phyloP scores from a whole-genome alignment of 345 rosid genomes.

The Gossypium stocksii region DNA sequence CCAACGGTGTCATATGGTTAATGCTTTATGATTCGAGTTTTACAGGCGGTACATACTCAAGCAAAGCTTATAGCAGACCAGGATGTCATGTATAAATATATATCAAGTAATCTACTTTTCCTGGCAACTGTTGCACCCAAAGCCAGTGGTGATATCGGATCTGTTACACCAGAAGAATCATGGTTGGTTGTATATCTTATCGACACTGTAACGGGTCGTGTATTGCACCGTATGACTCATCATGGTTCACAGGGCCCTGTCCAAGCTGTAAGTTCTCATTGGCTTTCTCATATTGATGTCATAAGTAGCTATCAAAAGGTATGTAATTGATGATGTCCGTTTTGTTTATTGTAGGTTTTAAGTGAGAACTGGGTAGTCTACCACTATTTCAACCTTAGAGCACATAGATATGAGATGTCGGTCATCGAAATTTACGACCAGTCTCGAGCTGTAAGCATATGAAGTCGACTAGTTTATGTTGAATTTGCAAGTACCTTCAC shows the following conservation, averaged over 20 bases:
- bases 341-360: conserved; percentile 56
- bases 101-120: conserved; percentile 82
- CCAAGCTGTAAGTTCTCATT: conserved; percentile 61
- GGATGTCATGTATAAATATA: conserved; percentile 85
- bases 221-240: conserved; percentile 86
- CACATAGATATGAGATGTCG: conserved; percentile 94
- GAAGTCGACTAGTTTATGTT: neutral
- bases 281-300: conserved; percentile 17
- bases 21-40: conserved; percentile 15
- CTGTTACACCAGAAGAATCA: conserved; percentile 88
- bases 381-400: conserved; percentile 96
- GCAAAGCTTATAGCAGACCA: conserved; percentile 85
- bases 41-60: conserved; percentile 95
- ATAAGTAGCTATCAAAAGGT: conserved; percentile 5
- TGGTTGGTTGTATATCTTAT: conserved; percentile 75
- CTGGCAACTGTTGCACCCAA: conserved; percentile 88
- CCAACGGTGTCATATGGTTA: neutral
- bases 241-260: conserved; percentile 95
- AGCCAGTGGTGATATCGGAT: conserved; percentile 77
- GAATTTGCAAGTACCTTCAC: neutral
- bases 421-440: conserved; percentile 93
- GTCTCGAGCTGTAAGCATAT: conserved; percentile 80
- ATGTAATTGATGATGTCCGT: conserved; percentile 21
- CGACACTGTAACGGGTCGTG: conserved; percentile 86
- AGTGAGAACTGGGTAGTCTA: conserved; percentile 99